Evolutionary conservation across 305 asterid genomes (phyloP).

Genomic region (Plantago lanceolata): DNA sequence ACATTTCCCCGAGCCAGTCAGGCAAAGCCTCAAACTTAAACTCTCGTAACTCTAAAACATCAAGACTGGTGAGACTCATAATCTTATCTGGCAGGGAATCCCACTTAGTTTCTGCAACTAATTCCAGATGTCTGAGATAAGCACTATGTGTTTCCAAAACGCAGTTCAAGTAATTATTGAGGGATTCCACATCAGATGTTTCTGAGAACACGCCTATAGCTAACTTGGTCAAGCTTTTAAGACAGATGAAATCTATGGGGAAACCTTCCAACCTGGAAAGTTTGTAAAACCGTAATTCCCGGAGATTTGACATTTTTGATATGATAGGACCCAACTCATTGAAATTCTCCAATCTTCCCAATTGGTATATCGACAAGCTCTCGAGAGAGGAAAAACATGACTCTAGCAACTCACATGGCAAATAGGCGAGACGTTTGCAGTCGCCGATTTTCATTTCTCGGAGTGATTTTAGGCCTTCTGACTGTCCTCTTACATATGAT

Average conservation of each 20-base stretch:
- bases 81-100: slow-evolving; percentile 22
- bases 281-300: neutral
- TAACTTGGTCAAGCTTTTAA: slow-evolving; percentile 8
- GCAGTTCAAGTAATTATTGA: neutral
- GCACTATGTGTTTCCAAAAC: neutral
- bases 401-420: slow-evolving; percentile 13
- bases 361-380: neutral
- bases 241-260: neutral
- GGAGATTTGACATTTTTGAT: slow-evolving; percentile 5
- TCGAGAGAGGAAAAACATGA: neutral
- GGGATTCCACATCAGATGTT: slow-evolving; percentile 1
- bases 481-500: too few species aligned
- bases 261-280: slow-evolving; percentile 1
- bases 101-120: slow-evolving; percentile 12
- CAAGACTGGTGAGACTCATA: slow-evolving; percentile 14
- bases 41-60: neutral
- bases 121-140: neutral
- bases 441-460: neutral
- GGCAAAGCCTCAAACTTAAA: slow-evolving; percentile 26
- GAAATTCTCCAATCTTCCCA: neutral
- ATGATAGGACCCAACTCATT: neutral
- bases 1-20: slow-evolving; percentile 24
- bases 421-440: slow-evolving; percentile 15
- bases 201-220: slow-evolving; percentile 8
- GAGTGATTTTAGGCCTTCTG: too few species aligned